Percentiles rank a stretch among this genome's conserved stretches.
Conservation (phyloP, 768 basidiomycete species). For the Pleurotus salmoneostramineus region DNA sequence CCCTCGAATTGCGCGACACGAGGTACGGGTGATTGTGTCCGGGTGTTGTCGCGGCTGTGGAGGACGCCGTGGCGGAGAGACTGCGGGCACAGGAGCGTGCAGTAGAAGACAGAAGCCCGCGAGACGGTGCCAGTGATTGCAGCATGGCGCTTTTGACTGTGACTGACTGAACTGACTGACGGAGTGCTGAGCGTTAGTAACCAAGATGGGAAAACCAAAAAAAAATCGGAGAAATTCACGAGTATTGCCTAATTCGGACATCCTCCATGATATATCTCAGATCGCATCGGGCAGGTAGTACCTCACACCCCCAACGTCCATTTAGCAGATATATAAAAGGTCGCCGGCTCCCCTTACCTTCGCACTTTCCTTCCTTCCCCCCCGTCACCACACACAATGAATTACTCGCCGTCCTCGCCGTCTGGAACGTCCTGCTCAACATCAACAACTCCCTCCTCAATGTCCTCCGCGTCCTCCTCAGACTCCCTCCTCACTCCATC, state of each 20-base stretch:
- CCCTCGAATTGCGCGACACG: slow-evolving; percentile 62
- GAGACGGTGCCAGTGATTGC: background rate
- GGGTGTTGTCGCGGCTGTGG: slow-evolving; percentile 11
- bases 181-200: no score
- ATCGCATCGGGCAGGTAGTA: slow-evolving; percentile 3
- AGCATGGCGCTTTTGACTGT: background rate
- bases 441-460: slow-evolving; percentile 14
- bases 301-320: slow-evolving; percentile 19
- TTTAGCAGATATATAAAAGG: slow-evolving; percentile 22
- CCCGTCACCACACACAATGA: slow-evolving; percentile 17
- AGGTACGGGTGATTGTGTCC: slow-evolving; percentile 39
- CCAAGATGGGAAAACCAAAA: background rate
- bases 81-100: slow-evolving; percentile 10
- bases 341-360: slow-evolving; percentile 3
- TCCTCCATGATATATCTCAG: background rate
- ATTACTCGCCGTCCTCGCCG: slow-evolving; percentile 14
- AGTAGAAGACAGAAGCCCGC: slow-evolving; percentile 4
- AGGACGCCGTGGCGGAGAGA: slow-evolving; percentile 14
- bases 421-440: slow-evolving; percentile 16
- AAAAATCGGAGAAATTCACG: background rate
- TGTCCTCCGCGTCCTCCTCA: slow-evolving; percentile 15
- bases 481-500: slow-evolving; percentile 10
- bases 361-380: slow-evolving; percentile 11
- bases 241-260: background rate
- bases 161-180: background rate